Conservation (phyloP, 371 early-diverging fungal genomes). For the Apophysomyces variabilis region DNA sequence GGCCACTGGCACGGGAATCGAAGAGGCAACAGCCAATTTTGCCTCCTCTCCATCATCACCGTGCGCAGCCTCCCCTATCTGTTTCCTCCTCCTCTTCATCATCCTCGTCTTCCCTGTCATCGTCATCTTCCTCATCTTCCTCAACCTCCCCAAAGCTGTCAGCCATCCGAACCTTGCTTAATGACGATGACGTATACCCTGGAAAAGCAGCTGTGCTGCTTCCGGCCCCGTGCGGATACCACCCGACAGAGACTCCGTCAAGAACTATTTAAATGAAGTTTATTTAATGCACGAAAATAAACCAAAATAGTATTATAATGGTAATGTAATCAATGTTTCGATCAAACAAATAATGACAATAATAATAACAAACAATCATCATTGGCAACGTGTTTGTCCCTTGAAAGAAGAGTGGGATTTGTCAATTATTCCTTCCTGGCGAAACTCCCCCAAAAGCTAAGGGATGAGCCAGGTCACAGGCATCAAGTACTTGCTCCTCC, state of each 20-base stretch:
- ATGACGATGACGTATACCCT: conserved; percentile 25
- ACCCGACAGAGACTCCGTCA: conserved; percentile 4
- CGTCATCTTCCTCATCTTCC: conserved; percentile 31
- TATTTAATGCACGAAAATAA: conserved; percentile 6
- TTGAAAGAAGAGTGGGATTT: too few relatives aligned
- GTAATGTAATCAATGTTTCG: background rate
- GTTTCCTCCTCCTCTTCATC: conserved; percentile 31
- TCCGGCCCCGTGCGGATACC: conserved; percentile 9
- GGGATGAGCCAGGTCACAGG: too few relatives aligned
- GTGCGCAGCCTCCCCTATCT: conserved; percentile 15
- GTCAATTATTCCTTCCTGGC: too few relatives aligned
- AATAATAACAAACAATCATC: too few relatives aligned
- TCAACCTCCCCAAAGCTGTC: conserved; percentile 30
- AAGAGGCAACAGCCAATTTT: conserved; percentile 24
- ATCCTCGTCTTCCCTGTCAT: conserved; percentile 33
- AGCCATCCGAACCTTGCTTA: conserved; percentile 38
- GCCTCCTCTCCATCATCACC: conserved; percentile 21
- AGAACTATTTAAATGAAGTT: background rate
- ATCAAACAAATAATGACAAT: background rate
- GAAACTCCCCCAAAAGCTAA: too few relatives aligned
- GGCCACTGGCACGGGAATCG: conserved; percentile 18
- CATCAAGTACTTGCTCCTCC: too few relatives aligned
- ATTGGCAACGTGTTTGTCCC: too few relatives aligned
- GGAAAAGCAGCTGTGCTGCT: background rate
- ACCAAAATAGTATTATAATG: conserved; percentile 1